Percentiles rank a stretch among this genome's conserved stretches.
Evolutionary conservation across 805 yeast genomes (phyloP).

Genomic region (Candida coleopterorum): DNA sequence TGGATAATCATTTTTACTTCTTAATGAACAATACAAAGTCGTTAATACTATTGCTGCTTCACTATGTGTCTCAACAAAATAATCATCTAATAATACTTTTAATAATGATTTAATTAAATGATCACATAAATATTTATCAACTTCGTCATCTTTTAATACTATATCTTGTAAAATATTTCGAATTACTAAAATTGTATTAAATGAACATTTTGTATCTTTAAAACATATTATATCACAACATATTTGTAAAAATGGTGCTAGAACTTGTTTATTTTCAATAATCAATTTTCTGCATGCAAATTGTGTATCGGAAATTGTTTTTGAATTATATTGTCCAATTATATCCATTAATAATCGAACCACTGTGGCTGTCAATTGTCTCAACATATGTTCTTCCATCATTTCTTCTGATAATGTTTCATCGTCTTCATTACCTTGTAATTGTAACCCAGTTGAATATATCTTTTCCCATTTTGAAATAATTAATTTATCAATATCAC

Average conservation of each 20-base stretch:
- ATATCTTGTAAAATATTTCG: constrained; percentile 69
- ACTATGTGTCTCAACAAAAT: constrained; percentile 79
- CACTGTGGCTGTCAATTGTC: constrained; percentile 90
- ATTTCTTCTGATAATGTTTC: constrained; percentile 91
- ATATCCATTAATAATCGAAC: constrained; percentile 83
- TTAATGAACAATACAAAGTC: constrained; percentile 66
- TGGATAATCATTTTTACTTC: constrained; percentile 66
- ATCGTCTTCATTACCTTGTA: constrained; percentile 62
- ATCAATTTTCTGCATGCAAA: constrained; percentile 62
- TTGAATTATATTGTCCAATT: constrained; percentile 69
- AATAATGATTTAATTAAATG: constrained; percentile 67
- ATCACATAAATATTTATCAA: constrained; percentile 64
- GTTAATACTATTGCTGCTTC: constrained; percentile 92
- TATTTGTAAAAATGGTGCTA: constrained; percentile 74
- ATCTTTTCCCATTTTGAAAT: constrained; percentile 73
- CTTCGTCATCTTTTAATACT: constrained; percentile 64
- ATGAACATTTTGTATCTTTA: constrained; percentile 89
- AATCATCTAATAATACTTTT: constrained; percentile 63
- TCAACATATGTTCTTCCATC: constrained; percentile 92
- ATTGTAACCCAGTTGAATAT: constrained; percentile 51
- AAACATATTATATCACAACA: constrained; percentile 73
- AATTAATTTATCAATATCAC: constrained; percentile 68
- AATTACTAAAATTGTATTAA: constrained; percentile 79
- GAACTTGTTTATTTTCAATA: constrained; percentile 55
- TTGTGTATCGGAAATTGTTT: constrained; percentile 53